These are phyloP conservation scores for Myxozyma monticola DNA, from an alignment of 805 yeast species.

Conservation along the genomic window DNA sequence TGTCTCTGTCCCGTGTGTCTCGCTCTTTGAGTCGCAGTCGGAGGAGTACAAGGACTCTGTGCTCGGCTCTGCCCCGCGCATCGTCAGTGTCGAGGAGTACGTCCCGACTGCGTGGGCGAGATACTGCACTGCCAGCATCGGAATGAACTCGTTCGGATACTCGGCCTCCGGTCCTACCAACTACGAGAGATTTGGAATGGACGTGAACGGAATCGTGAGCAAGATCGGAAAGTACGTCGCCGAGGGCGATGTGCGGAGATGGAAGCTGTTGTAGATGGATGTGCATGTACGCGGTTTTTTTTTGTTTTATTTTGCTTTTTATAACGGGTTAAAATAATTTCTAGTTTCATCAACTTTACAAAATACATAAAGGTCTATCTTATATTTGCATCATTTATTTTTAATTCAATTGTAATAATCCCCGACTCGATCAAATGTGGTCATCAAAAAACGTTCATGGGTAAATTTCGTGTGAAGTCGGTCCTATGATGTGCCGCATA, in stretches of 20 bases:
- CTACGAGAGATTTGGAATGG: slow-evolving; percentile 4
- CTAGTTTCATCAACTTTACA: too few species aligned
- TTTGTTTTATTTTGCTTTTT: too few species aligned
- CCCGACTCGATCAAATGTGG: too few species aligned
- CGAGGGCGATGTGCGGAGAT: neutral
- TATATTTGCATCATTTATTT: too few species aligned
- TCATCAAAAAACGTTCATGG: too few species aligned
- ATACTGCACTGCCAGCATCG: slow-evolving; percentile 8
- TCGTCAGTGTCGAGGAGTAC: slow-evolving; percentile 3
- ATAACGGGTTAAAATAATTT: too few species aligned
- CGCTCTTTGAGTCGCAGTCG: slow-evolving; percentile 5
- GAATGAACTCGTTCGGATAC: slow-evolving; percentile 6
- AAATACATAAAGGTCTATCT: too few species aligned
- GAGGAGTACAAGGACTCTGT: slow-evolving; percentile 1
- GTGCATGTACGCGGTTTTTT: too few species aligned
- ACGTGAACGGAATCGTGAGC: slow-evolving; percentile 1
- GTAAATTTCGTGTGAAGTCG: too few species aligned
- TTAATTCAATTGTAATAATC: too few species aligned
- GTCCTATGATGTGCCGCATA: too few species aligned
- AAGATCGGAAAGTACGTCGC: neutral
- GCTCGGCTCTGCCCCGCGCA: slow-evolving; percentile 1
- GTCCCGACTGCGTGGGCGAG: slow-evolving; percentile 7
- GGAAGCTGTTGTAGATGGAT: slow-evolving; percentile 1
- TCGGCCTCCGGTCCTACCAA: slow-evolving; percentile 8
- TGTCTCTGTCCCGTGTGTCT: slow-evolving; percentile 5